Conservation (phyloP, 1,139 yeast species). For the Taphrina sp. region DNA sequence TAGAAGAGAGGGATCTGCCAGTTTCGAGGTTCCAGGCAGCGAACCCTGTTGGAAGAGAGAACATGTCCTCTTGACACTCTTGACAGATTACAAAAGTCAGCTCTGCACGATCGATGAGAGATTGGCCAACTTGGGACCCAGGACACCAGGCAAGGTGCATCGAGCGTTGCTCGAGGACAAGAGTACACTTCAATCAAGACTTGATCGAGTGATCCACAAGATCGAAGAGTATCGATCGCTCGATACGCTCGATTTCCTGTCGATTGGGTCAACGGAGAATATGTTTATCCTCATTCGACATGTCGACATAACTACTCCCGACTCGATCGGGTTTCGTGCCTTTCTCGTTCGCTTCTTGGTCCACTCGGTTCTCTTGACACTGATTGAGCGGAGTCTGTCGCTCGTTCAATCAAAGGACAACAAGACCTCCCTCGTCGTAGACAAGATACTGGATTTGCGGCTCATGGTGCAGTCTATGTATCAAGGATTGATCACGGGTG, state of each 20-base stretch:
- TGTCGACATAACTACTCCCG: background rate
- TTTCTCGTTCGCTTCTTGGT: background rate
- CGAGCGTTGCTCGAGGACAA: slow-evolving; percentile 3
- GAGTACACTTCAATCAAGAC: background rate
- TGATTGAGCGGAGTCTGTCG: too few species aligned
- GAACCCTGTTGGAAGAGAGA: too few species aligned
- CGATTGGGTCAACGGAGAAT: slow-evolving; percentile 1
- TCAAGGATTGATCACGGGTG: too few species aligned
- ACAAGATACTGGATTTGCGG: too few species aligned
- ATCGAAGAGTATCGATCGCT: background rate
- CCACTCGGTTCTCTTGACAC: slow-evolving; percentile 4
- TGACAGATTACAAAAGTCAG: too few species aligned
- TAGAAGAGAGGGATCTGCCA: too few species aligned
- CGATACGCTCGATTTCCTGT: background rate
- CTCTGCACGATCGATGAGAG: too few species aligned
- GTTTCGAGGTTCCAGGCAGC: too few species aligned
- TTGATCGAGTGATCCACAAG: background rate
- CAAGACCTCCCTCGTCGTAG: background rate
- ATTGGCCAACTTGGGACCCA: background rate
- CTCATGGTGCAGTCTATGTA: too few species aligned
- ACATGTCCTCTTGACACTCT: too few species aligned
- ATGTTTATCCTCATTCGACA: background rate
- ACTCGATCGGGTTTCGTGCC: background rate
- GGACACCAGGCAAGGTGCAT: background rate
- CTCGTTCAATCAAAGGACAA: too few species aligned